Evolutionary conservation across 164 flowering plant species (phyloP), one percentile per base, ranked within the genome.

Genomic region (Kingdonia uniflora): DNA sequence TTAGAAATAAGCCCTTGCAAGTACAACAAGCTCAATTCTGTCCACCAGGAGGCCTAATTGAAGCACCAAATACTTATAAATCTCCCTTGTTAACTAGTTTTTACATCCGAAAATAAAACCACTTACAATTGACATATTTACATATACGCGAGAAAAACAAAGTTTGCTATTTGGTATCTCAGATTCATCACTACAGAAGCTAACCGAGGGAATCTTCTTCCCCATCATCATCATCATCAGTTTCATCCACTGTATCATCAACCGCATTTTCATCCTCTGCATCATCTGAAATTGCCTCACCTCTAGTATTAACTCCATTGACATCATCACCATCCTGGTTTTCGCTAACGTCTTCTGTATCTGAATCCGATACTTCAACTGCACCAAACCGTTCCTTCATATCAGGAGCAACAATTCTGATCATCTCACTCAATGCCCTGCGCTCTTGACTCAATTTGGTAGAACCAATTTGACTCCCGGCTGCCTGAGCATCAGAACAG

Each of bases 351-450:
- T 39, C 77, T 42, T 81, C 78, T 1, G 84, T 79, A 51, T 81
- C 96, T 11, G 88, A 84, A 61, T 67, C 68, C 1, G 87, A 76
- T 19, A 22, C 33, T 14, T 48, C 66, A 20, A 53, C 58, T 40
- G 53, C 64, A 14, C 61, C 58, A 49, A 85, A 87, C 56, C 69
- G 71, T 17, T 73, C 76, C 61, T 65, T 75, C 26, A 76, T 46
- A 51, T 82, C 84, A 38, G 98, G 96, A 49, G 84, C 95, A 45
- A 87, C 79, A 45, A 88, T 87, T 12, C 80, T 80, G 42, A 92
- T 84, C 94, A 85, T 85, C 61, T 72, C 74, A 55, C 76, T 79
- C 23, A 92, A 60, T 20, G 77, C 81, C 53, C 52, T 67, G 8
- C 72, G 82, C 44, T 84, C 95, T 49, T 48, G 67, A 54, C 67